A percentile compares a stretch with the other conserved stretches of the same genome.
Evolutionary conservation across 1,284 basidiomycete species (phyloP).

Genomic region (Marasmius tenuissimus): DNA sequence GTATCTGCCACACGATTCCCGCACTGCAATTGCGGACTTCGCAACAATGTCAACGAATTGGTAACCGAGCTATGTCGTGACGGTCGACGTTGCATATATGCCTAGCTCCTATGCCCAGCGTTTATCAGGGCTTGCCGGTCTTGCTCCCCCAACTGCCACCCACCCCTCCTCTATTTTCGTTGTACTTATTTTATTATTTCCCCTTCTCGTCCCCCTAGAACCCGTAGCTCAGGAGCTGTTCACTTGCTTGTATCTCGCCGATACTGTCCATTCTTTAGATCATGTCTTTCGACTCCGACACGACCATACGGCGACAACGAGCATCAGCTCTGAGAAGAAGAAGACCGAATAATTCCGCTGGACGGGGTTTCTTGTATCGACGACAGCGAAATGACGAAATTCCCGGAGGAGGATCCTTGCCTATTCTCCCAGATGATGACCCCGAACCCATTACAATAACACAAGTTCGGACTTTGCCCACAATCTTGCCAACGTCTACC

Average conservation of each 20-base stretch:
- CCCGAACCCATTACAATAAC: not conserved
- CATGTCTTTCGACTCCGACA: not conserved
- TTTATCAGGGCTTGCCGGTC: too few species aligned
- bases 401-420: not conserved
- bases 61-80: too few species aligned
- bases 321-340: not conserved
- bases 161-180: not conserved
- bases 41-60: too few species aligned
- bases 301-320: not conserved
- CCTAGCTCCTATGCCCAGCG: too few species aligned
- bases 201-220: not conserved
- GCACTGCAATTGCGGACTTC: too few species aligned
- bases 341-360: not conserved
- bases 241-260: not conserved
- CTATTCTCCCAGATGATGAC: not conserved
- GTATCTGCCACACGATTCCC: too few species aligned
- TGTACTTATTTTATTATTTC: not conserved
- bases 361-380: not conserved
- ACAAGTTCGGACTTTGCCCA: not conserved
- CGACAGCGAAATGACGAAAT: not conserved
- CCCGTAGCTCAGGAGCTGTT: not conserved
- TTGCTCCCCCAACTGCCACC: too few species aligned
- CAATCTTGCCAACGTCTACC: not conserved
- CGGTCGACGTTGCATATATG: too few species aligned
- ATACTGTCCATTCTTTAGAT: not conserved